Evolutionary conservation across 2,329 filamentous ascomycete species (phyloP).

Genomic region (Zarea fungicola): DNA sequence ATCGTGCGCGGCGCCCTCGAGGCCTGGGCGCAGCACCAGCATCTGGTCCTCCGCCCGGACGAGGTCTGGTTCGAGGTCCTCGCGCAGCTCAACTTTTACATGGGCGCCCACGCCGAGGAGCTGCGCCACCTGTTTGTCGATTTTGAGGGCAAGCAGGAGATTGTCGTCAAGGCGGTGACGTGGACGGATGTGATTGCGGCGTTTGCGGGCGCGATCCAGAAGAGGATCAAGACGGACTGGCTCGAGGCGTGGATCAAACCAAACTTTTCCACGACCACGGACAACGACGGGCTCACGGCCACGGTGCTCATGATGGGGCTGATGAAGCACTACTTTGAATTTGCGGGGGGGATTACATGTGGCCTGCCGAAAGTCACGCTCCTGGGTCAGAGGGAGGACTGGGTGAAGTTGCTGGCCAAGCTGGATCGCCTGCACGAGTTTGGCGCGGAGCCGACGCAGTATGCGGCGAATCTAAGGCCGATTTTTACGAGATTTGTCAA

Average conservation of each 20-base stretch:
- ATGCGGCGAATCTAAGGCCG: slow-evolving; percentile 34
- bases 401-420: slow-evolving; percentile 33
- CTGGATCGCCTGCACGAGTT: slow-evolving; percentile 39
- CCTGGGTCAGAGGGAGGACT: slow-evolving; percentile 34
- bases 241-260: slow-evolving; percentile 38
- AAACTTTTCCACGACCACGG: slow-evolving; percentile 37
- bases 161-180: slow-evolving; percentile 24
- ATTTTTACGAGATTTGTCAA: slow-evolving; percentile 40
- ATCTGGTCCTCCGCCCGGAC: slow-evolving; percentile 46
- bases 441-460: slow-evolving; percentile 37
- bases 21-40: slow-evolving; percentile 45
- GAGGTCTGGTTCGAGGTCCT: slow-evolving; percentile 53
- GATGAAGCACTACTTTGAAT: slow-evolving; percentile 36
- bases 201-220: slow-evolving; percentile 37
- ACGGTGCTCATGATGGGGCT: slow-evolving; percentile 41
- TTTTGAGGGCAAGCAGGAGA: slow-evolving; percentile 37
- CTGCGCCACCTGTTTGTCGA: slow-evolving; percentile 41
- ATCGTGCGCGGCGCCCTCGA: slow-evolving; percentile 41
- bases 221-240: slow-evolving; percentile 35
- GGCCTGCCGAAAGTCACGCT: slow-evolving; percentile 40
- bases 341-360: slow-evolving; percentile 32
- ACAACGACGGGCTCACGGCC: slow-evolving; percentile 34
- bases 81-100: slow-evolving; percentile 45
- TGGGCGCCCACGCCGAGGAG: slow-evolving; percentile 42
- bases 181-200: slow-evolving; percentile 24